Evolutionary conservation across 768 basidiomycete species (phyloP).

Genomic region (Tricholoma matsutake): DNA sequence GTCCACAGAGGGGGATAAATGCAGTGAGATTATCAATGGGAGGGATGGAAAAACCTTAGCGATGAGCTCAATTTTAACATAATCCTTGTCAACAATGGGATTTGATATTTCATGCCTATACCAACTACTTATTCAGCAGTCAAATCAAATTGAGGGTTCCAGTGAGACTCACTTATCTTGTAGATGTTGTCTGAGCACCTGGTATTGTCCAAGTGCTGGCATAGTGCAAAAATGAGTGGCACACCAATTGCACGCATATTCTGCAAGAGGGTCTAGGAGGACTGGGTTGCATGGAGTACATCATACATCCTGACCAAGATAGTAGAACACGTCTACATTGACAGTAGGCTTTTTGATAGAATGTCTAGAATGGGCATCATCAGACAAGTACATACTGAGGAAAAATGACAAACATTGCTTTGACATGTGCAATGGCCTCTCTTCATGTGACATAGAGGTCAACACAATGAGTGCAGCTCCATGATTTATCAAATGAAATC

Average conservation of each 20-base stretch:
- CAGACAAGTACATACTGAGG: neutral
- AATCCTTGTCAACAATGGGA: neutral
- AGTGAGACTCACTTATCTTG: neutral
- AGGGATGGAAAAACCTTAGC: neutral
- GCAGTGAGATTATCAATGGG: too few relatives aligned
- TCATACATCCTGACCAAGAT: neutral
- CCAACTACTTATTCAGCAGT: neutral
- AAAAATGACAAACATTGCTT: neutral
- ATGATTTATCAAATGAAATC: neutral
- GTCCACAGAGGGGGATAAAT: too few relatives aligned
- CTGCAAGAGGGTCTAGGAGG: neutral
- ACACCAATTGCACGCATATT: neutral
- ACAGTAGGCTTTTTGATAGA: neutral
- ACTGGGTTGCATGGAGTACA: neutral
- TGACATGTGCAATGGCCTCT: neutral
- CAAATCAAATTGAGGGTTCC: neutral
- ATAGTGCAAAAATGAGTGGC: neutral
- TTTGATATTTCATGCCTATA: neutral
- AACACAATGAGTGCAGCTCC: neutral
- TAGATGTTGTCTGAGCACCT: too few relatives aligned
- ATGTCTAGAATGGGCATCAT: neutral
- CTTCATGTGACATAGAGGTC: neutral
- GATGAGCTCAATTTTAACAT: neutral
- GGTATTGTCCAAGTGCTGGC: neutral
- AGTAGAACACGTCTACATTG: neutral